Percentiles rank a stretch among this genome's conserved stretches.
phyloP scores from a whole-genome alignment of 2,329 filamentous ascomycete genomes.

The Colletotrichum kahawae region DNA sequence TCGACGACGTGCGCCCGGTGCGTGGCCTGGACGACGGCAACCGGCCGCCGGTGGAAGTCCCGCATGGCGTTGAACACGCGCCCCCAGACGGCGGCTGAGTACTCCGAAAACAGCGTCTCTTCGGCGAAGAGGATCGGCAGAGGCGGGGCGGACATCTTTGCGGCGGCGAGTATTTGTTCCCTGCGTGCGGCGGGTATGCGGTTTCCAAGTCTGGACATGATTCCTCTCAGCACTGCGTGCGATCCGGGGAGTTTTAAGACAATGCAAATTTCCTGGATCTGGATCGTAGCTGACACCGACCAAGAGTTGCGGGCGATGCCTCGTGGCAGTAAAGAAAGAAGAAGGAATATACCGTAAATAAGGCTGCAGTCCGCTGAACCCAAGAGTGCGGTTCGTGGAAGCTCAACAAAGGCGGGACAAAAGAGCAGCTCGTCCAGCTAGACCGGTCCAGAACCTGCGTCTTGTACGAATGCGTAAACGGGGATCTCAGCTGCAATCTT shows the following conservation, averaged over 20 bases:
- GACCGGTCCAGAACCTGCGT: not conserved
- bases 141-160: not conserved
- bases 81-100: constrained; percentile 29
- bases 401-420: not conserved
- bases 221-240: not conserved
- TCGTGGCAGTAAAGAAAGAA: not conserved
- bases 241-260: not conserved
- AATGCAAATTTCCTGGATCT: not conserved
- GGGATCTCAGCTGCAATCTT: not conserved
- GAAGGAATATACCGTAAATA: not conserved
- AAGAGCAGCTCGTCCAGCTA: not conserved
- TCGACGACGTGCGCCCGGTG: constrained; percentile 38
- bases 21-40: constrained; percentile 45
- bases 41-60: constrained; percentile 38
- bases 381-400: not conserved
- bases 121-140: constrained; percentile 27
- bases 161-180: not conserved
- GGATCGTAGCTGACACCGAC: not conserved
- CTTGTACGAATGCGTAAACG: not conserved
- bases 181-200: not conserved
- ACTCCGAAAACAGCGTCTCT: constrained; percentile 27
- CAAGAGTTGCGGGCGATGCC: not conserved
- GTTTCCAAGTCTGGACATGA: not conserved
- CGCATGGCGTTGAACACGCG: constrained; percentile 50
- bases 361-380: not conserved